A percentile compares a stretch with the other conserved stretches of the same genome.
These are phyloP conservation scores for Fusarium albosuccineum DNA, from an alignment of 2,329 filamentous ascomycete genomes.

Conservation along the genomic window DNA sequence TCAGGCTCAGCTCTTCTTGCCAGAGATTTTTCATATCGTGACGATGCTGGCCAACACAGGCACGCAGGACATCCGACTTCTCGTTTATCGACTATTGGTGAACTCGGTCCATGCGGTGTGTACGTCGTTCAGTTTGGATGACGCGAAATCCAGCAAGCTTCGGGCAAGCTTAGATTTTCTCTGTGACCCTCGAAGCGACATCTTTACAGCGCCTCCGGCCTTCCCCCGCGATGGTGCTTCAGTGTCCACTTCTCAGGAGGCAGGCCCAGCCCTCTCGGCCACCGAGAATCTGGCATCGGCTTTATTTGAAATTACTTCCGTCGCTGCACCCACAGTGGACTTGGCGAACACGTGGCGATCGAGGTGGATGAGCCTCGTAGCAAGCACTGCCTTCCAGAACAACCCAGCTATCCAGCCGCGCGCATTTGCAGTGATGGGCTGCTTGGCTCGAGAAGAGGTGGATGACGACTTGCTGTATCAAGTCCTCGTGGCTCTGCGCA, in stretches of 20 bases:
- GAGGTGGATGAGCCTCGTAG: slow-evolving; percentile 79
- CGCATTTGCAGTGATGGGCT: slow-evolving; percentile 79
- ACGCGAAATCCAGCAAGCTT: slow-evolving; percentile 68
- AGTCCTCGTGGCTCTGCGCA: slow-evolving; percentile 75
- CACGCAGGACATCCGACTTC: slow-evolving; percentile 65
- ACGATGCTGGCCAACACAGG: slow-evolving; percentile 79
- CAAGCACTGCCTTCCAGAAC: slow-evolving; percentile 79
- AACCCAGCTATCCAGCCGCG: slow-evolving; percentile 78
- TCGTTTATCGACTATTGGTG: slow-evolving; percentile 73
- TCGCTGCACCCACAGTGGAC: slow-evolving; percentile 74
- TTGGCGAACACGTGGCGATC: slow-evolving; percentile 77
- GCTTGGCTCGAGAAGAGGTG: slow-evolving; percentile 77
- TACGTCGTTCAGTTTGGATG: slow-evolving; percentile 74
- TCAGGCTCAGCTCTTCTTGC: slow-evolving; percentile 76
- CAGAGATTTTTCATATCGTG: slow-evolving; percentile 77
- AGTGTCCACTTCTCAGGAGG: slow-evolving; percentile 67
- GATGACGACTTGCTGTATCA: slow-evolving; percentile 80
- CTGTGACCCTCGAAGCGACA: slow-evolving; percentile 70
- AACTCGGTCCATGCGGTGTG: slow-evolving; percentile 78
- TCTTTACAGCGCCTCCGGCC: slow-evolving; percentile 64
- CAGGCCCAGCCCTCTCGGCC: slow-evolving; percentile 63
- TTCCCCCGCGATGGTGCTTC: slow-evolving; percentile 66
- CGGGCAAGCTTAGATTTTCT: slow-evolving; percentile 69
- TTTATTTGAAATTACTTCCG: slow-evolving; percentile 72
- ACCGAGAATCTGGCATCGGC: slow-evolving; percentile 73